These are phyloP conservation scores for Brassica carinata DNA, from an alignment of 345 rosid genomes.

Conservation along the genomic window DNA sequence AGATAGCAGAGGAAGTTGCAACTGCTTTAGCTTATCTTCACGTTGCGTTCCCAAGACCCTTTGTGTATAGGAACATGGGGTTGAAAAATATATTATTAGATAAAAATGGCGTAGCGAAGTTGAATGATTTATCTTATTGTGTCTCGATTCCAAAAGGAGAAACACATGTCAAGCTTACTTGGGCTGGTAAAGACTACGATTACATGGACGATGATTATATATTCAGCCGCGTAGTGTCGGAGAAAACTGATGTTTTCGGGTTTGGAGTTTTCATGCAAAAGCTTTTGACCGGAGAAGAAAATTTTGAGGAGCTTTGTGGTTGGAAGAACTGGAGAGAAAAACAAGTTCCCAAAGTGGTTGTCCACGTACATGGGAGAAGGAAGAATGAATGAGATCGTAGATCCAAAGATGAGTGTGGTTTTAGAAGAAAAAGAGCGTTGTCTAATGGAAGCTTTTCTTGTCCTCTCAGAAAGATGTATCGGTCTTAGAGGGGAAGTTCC, in stretches of 20 bases:
- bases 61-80: conserved; percentile 19
- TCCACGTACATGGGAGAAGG: background rate
- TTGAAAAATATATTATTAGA: background rate
- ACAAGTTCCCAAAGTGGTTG: conserved; percentile 1
- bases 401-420: background rate
- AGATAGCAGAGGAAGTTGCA: conserved; percentile 21
- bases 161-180: conserved; percentile 15
- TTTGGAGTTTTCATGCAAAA: conserved; percentile 24
- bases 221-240: background rate
- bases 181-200: conserved; percentile 1
- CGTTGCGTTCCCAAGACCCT: conserved; percentile 11
- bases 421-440: background rate
- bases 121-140: conserved; percentile 4
- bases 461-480: conserved; percentile 10
- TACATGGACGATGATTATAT: conserved; percentile 15
- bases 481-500: conserved; percentile 19
- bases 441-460: background rate
- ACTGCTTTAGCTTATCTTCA: conserved; percentile 20
- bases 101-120: background rate
- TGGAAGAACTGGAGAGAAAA: background rate
- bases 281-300: conserved; percentile 2
- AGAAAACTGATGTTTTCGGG: conserved; percentile 1
- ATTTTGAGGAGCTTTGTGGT: conserved; percentile 6
- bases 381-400: conserved; percentile 12
- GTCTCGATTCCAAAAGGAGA: conserved; percentile 18